Evolutionary conservation across 2,329 filamentous ascomycete genomes (phyloP), one percentile per base, ranked within the genome.

Genomic region (Ophiostoma ips): DNA sequence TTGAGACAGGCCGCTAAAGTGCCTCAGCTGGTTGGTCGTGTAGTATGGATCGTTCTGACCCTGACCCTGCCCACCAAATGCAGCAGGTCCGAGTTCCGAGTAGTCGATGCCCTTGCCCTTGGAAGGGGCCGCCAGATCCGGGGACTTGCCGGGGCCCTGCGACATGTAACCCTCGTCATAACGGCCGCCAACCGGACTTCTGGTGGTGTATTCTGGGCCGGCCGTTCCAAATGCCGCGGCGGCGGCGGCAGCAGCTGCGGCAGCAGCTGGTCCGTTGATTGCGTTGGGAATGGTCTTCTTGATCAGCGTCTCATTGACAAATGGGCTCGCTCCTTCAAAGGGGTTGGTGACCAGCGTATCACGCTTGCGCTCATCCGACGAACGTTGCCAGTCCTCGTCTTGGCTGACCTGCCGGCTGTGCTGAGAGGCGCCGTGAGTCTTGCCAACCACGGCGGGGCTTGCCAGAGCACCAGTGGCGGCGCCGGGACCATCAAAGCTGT

Each of bases 161-260:
- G 90, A 94, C 56, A 90, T 89, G 66, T 95, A 96, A 8, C 89
- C 90, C 68, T 96, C 90, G 61, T 95, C 87, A 48, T 68, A 71
- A 63, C 81, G 85, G 53, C 74, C 72, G 40, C 71, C 76, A 58
- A 71, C 63, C 46, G 77, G 75, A 61, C 81, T 72, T 63, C 77
- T 67, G 56, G 75, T 65, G 62, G 74, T 61, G 64, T 75, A 71
- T 56, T 69, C 62, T 1, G 47, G 37, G 12, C 41, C 48, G 1
- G 18, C 40, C 3, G 48, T 44, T 4, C 53, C 53, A 24, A 53
- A 55, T 9, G 48, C 48, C 57, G 66, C 63, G 9, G 46, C 53
- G 2, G 51, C 53, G 6, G 52, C 52, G 5, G 51, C 49, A 5
- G 50, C 48, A 6, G 55, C 53, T 5, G 49, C 49, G 5, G 49